Conservation (phyloP, 768 basidiomycete species). For the Lyophyllum atratum region DNA sequence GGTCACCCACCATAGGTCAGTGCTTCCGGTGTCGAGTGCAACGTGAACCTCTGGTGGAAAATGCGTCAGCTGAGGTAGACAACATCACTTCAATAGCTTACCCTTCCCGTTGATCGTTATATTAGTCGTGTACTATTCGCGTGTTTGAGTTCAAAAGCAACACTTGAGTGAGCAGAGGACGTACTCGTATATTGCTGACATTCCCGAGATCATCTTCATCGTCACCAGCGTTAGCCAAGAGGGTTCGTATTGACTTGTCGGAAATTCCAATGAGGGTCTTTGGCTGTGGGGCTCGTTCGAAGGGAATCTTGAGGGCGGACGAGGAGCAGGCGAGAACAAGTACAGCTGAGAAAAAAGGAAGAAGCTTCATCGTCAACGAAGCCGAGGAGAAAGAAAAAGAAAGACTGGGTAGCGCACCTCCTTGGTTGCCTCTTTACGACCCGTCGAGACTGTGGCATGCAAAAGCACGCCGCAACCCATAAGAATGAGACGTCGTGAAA, state of each 20-base stretch:
- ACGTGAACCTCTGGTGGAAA: conserved; percentile 25
- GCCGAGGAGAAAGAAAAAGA: neutral
- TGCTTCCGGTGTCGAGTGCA: conserved; percentile 40
- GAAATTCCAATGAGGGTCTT: neutral
- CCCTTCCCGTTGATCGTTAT: conserved; percentile 32
- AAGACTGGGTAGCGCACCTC: too few species aligned
- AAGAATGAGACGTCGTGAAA: neutral
- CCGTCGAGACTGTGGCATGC: too few species aligned
- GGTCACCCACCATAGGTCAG: conserved; percentile 38
- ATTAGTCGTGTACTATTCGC: conserved; percentile 15
- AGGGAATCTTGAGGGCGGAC: neutral
- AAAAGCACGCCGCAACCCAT: too few species aligned
- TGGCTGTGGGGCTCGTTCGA: neutral
- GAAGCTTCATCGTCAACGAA: neutral
- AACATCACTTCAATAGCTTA: neutral
- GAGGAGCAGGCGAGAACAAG: neutral
- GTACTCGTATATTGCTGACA: conserved; percentile 13
- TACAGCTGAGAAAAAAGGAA: neutral
- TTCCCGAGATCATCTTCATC: conserved; percentile 4
- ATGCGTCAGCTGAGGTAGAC: neutral
- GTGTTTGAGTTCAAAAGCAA: neutral
- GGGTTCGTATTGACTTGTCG: too few species aligned
- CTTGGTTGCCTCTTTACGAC: too few species aligned
- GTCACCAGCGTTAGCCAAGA: neutral
- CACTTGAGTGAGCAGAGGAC: neutral